Conservation (phyloP, 768 basidiomycete species). For the Holtermanniella nyarrowii region DNA sequence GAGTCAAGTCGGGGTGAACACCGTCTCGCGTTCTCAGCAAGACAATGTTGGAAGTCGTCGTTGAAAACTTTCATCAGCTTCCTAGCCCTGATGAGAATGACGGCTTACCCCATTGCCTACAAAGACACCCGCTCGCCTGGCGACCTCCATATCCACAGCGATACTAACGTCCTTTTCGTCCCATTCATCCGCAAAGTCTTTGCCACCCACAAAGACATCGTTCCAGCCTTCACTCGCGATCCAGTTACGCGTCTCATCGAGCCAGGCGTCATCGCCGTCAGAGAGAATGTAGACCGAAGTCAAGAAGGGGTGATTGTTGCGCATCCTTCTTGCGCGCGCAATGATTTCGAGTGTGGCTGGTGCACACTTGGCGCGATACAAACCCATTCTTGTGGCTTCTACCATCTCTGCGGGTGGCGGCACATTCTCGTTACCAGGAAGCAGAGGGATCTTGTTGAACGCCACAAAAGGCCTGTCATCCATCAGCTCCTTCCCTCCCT, state of each 20-base stretch:
- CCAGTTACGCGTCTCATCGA: conserved; percentile 33
- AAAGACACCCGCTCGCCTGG: conserved; percentile 35
- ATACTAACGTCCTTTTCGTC: conserved; percentile 32
- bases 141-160: conserved; percentile 39
- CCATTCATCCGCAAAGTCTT: conserved; percentile 26
- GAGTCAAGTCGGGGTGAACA: conserved; percentile 37
- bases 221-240: conserved; percentile 37
- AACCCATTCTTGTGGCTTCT: conserved; percentile 27
- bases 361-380: conserved; percentile 37
- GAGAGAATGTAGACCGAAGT: conserved; percentile 33
- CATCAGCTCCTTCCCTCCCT: not conserved
- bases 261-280: conserved; percentile 27
- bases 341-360: conserved; percentile 36
- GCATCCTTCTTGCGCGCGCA: conserved; percentile 33
- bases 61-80: conserved; percentile 30
- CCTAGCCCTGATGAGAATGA: not conserved
- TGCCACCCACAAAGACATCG: conserved; percentile 20
- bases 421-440: conserved; percentile 39
- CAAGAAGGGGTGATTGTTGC: conserved; percentile 37
- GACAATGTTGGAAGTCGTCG: conserved; percentile 35
- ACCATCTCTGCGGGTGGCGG: conserved; percentile 30
- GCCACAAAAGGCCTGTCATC: conserved; percentile 29
- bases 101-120: conserved; percentile 39
- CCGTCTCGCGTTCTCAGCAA: conserved; percentile 36
- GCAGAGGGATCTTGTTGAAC: conserved; percentile 34